These are phyloP conservation scores for Triticum dicoccoides DNA, from an alignment of 176 grass and related monocot species.

Conservation along the genomic window DNA sequence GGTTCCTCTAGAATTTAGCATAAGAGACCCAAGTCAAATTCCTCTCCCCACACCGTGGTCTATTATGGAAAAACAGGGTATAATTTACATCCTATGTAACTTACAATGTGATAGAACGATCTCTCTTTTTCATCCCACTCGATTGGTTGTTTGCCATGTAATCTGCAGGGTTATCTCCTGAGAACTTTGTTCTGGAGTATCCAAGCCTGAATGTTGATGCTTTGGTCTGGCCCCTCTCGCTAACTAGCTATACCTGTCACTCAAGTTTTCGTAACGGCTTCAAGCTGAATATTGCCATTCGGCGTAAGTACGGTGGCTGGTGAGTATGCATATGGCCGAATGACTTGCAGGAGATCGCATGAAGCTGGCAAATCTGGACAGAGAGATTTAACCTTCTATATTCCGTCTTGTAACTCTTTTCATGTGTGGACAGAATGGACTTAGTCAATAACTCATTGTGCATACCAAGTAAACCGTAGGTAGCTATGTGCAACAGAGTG, in stretches of 20 bases:
- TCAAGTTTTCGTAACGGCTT: neutral
- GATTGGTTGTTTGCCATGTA: neutral
- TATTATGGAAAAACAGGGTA: neutral
- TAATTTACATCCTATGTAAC: slow-evolving; percentile 9
- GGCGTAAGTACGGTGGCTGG: neutral
- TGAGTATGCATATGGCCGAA: neutral
- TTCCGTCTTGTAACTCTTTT: neutral
- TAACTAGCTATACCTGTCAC: neutral
- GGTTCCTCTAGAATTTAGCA: neutral
- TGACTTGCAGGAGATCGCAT: neutral
- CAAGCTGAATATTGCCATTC: neutral
- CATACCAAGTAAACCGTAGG: neutral
- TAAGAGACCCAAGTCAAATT: neutral
- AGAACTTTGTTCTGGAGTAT: slow-evolving; percentile 24
- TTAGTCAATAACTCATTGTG: neutral
- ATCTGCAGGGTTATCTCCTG: neutral
- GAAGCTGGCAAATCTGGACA: neutral
- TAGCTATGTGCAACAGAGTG: neutral
- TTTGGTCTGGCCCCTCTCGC: neutral
- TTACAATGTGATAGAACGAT: neutral
- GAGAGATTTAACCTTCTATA: neutral
- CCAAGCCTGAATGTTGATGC: slow-evolving; percentile 13
- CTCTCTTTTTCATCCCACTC: neutral
- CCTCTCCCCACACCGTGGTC: neutral
- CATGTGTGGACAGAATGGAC: neutral